Percentiles rank a stretch among this genome's conserved stretches.
Evolutionary conservation across 257 asterid species (phyloP).

Genomic region (Nyctanthes arbortristis): DNA sequence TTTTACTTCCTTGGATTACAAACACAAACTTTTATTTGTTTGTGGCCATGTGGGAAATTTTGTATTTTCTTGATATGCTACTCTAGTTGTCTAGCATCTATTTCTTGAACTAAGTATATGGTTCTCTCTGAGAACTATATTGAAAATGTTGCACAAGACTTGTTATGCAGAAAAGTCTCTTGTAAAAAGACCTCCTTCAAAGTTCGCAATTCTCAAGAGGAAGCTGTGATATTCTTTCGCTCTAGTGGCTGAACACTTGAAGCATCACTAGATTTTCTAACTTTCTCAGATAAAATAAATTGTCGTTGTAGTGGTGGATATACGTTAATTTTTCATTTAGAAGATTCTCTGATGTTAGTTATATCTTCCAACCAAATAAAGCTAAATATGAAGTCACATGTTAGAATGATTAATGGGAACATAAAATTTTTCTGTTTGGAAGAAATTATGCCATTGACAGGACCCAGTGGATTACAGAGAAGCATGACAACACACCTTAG

Average conservation of each 20-base stretch:
- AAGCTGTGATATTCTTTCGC: background rate
- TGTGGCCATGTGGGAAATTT: background rate
- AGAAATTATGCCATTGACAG: background rate
- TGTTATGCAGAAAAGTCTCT: background rate
- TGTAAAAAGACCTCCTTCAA: background rate
- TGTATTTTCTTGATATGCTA: slow-evolving; percentile 2
- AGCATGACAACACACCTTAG: background rate
- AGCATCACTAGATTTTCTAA: background rate
- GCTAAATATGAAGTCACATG: slow-evolving; percentile 10
- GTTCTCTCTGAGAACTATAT: background rate
- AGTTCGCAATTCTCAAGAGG: background rate
- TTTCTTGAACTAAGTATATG: slow-evolving; percentile 8
- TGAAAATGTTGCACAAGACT: background rate
- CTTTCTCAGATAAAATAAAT: no score
- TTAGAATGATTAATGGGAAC: background rate
- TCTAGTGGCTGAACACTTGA: background rate
- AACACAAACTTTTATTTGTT: background rate
- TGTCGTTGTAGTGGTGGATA: background rate
- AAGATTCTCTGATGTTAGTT: slow-evolving; percentile 7
- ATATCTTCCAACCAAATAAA: slow-evolving; percentile 4
- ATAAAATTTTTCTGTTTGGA: background rate
- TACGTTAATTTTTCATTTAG: background rate
- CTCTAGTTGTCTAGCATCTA: slow-evolving; percentile 14
- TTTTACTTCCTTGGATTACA: slow-evolving; percentile 12
- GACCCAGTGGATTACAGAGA: background rate